Evolutionary conservation across 2,329 filamentous ascomycete species (phyloP), one percentile per base, ranked within the genome.

Genomic region (Paecilomyces niveus): DNA sequence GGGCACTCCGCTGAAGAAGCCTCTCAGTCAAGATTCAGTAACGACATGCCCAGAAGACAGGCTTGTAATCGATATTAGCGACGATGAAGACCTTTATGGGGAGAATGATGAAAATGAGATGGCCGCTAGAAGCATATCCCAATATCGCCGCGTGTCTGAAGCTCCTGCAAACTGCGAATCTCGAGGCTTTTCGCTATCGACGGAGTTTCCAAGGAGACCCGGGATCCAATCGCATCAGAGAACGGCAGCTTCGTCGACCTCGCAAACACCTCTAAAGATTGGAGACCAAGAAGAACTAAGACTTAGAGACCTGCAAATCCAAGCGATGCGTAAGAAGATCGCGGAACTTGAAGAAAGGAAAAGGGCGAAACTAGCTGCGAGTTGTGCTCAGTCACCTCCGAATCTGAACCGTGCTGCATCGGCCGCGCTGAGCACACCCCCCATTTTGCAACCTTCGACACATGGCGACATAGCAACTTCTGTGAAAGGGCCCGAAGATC

Each of bases 51-150:
- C 82, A 55, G 80, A 87, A 24, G 80, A 85, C 54, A 82, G 82
- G 2, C 83, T 96, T 56, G 83, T 96, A 45, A 96, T 96, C 64
- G 85, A 95, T 63, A 87, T 95, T 45, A 96, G 90, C 68, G 92
- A 96, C 29, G 85, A 87, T 63, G 85, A 88, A 59, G 78, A 70
- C 8, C 57, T 71, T 8, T 72, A 74, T 54, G 70, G 65, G 3
- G 68, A 72, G 56, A 53, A 61, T 18, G 68, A 72, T 33, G 68
- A 70, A 31, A 63, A 61, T 10, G 64, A 67, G 21, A 53, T 58
- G n/a, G 71, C 72, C 70, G 66, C 70, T 3, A 57, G 67, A n/a
- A 68, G 67, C 50, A 60, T 3, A 9, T 32, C 49, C 11, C 31
- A 53, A 56, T 29, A 52, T 39, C 51, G 50, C 32, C 3, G 13